A percentile compares a stretch with the other conserved stretches of the same genome.
phyloP scores from a whole-genome alignment of 2,329 filamentous ascomycete species.

The Talaromyces sp. region DNA sequence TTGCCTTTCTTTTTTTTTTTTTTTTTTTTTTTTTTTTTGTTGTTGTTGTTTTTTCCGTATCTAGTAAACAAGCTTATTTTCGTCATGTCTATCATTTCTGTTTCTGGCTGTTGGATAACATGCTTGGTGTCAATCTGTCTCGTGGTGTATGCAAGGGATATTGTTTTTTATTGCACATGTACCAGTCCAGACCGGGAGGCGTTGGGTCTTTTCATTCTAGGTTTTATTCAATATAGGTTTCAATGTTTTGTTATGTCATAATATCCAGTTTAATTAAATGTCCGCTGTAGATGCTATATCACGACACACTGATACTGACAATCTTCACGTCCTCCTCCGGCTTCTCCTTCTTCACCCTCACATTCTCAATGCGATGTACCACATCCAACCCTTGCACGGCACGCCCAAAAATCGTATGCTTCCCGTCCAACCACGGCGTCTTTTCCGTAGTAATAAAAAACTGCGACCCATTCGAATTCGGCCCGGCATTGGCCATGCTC shows the following conservation, averaged over 20 bases:
- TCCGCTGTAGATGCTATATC: not conserved
- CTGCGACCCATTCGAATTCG: constrained; percentile 91
- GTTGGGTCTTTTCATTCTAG: not conserved
- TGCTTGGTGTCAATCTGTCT: not conserved
- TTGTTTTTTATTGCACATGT: not conserved
- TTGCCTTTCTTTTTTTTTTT: not conserved
- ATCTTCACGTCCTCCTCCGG: constrained; percentile 98
- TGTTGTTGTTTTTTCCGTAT: too few species aligned
- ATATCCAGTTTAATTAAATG: not conserved
- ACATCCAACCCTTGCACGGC: constrained; percentile 89
- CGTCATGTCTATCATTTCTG: not conserved
- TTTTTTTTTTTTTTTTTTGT: not conserved
- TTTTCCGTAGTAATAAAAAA: constrained; percentile 99
- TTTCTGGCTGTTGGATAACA: not conserved
- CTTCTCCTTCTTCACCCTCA: constrained; percentile 81
- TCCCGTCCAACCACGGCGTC: constrained; percentile 91
- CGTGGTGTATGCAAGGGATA: not conserved
- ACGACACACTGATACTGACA: constrained; percentile 62
- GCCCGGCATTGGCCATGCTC: constrained; percentile 96
- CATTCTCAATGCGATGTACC: constrained; percentile 91
- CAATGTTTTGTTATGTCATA: not conserved
- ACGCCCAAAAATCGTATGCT: constrained; percentile 93
- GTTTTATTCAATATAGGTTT: not conserved
- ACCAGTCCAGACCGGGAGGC: not conserved
- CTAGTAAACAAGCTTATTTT: not conserved